phyloP scores from a whole-genome alignment of 176 grass and related monocot species.

The Tuctoria greenei region DNA sequence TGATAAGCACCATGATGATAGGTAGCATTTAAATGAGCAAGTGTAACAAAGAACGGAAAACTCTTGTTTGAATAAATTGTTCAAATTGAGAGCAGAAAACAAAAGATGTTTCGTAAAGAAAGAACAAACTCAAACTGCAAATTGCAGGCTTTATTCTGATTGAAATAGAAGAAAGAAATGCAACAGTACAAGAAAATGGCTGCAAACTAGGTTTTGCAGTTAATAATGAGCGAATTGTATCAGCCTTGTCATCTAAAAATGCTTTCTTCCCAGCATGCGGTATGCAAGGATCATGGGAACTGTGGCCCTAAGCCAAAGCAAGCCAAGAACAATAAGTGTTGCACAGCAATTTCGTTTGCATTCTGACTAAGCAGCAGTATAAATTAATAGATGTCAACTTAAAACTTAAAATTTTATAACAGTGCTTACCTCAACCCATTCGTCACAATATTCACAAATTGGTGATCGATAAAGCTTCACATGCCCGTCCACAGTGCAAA shows the following conservation, averaged over 20 bases:
- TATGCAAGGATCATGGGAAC: slow-evolving; percentile 6
- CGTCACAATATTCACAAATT: slow-evolving; percentile 63
- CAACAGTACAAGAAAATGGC: neutral
- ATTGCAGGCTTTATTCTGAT: slow-evolving; percentile 11
- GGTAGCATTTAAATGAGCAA: slow-evolving; percentile 13
- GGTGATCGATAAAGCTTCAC: slow-evolving; percentile 77
- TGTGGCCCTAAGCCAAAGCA: slow-evolving; percentile 1
- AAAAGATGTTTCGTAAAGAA: neutral
- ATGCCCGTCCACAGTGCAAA: slow-evolving; percentile 69
- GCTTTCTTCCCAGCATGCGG: neutral
- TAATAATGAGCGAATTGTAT: neutral
- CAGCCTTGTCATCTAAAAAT: neutral
- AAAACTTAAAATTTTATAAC: slow-evolving; percentile 15
- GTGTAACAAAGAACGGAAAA: neutral
- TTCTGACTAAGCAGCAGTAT: slow-evolving; percentile 7
- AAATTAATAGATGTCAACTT: slow-evolving; percentile 4
- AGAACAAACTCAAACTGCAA: neutral
- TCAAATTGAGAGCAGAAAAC: slow-evolving; percentile 14
- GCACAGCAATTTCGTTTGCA: slow-evolving; percentile 15
- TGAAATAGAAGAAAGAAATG: slow-evolving; percentile 26
- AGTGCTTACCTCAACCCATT: slow-evolving; percentile 72
- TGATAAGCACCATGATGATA: slow-evolving; percentile 24
- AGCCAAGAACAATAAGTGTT: slow-evolving; percentile 13
- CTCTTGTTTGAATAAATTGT: neutral
- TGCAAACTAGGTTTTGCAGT: neutral